Percentiles rank a stretch among this genome's conserved stretches.
phyloP scores from a whole-genome alignment of 805 yeast genomes.

The Ogataea saltuana region DNA sequence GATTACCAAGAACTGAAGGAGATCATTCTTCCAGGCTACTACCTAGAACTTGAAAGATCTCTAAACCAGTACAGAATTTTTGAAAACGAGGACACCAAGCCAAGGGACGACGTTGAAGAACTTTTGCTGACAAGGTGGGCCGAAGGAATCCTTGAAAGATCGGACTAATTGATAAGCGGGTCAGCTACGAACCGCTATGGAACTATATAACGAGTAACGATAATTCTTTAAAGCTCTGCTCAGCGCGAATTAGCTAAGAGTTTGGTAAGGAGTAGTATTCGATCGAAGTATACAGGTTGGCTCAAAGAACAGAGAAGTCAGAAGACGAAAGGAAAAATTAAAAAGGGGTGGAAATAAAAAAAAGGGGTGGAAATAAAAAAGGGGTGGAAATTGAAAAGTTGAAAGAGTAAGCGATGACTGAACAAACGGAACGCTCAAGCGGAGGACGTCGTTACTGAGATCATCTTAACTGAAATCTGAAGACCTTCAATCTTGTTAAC shows the following conservation, averaged over 20 bases:
- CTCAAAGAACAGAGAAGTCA: no score
- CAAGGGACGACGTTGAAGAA: slow-evolving; percentile 43
- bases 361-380: background rate
- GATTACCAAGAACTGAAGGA: slow-evolving; percentile 29
- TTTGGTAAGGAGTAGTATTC: no score
- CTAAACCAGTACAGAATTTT: slow-evolving; percentile 11
- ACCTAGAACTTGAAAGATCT: slow-evolving; percentile 26
- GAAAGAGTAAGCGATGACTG: background rate
- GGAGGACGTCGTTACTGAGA: slow-evolving; percentile 1
- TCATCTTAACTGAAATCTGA: slow-evolving; percentile 12
- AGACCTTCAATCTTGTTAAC: slow-evolving; percentile 17
- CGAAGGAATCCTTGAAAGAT: slow-evolving; percentile 35
- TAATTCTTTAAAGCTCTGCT: background rate
- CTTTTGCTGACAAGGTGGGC: slow-evolving; percentile 52
- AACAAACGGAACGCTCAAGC: background rate
- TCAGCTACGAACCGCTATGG: background rate
- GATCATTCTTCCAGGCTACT: slow-evolving; percentile 30
- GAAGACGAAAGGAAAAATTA: no score
- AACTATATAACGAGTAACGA: slow-evolving; percentile 1
- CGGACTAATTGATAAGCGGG: slow-evolving; percentile 4
- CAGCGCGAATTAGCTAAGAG: background rate
- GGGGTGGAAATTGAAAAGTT: background rate
- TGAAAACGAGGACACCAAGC: slow-evolving; percentile 3
- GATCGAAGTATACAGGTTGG: no score
- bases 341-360: background rate